Conservation (phyloP, 2,329 filamentous ascomycete species). For the Sporothrix pallida region DNA sequence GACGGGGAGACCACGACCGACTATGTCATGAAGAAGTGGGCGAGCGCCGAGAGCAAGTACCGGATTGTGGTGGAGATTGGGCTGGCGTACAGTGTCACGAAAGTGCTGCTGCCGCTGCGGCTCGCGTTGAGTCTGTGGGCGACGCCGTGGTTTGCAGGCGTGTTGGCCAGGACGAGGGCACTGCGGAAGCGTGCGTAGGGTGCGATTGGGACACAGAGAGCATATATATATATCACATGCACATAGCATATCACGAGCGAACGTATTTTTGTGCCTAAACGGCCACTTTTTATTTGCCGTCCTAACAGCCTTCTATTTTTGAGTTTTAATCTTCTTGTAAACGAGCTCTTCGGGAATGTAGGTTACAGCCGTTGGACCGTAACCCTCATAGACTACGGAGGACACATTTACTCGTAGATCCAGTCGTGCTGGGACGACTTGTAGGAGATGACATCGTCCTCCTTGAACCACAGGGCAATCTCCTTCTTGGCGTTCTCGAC, state of each 20-base stretch:
- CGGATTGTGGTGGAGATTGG: slow-evolving; percentile 73
- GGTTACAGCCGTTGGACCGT: no score
- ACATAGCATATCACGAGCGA: background rate
- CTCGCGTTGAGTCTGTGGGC: slow-evolving; percentile 82
- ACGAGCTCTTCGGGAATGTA: no score
- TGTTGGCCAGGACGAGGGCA: slow-evolving; percentile 54
- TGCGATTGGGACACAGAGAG: background rate
- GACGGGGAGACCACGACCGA: slow-evolving; percentile 41
- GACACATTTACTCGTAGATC: slow-evolving; percentile 79
- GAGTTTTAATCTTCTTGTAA: background rate
- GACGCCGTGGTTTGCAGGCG: slow-evolving; percentile 88
- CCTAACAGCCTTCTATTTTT: background rate
- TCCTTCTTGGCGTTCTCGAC: slow-evolving; percentile 99
- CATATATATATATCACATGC: background rate
- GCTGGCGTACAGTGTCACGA: slow-evolving; percentile 89
- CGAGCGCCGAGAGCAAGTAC: slow-evolving; percentile 54
- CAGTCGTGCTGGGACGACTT: slow-evolving; percentile 85
- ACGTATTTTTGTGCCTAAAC: background rate
- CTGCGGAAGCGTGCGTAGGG: background rate
- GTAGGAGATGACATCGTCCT: slow-evolving; percentile 83
- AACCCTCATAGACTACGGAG: background rate
- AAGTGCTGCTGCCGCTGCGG: slow-evolving; percentile 78
- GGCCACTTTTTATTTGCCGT: slow-evolving; percentile 11
- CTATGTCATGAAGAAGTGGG: slow-evolving; percentile 41
- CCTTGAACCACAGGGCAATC: slow-evolving; percentile 97